Conservation (phyloP, 1,139 yeast genomes). For the Nakaseomyces nivariensis region DNA sequence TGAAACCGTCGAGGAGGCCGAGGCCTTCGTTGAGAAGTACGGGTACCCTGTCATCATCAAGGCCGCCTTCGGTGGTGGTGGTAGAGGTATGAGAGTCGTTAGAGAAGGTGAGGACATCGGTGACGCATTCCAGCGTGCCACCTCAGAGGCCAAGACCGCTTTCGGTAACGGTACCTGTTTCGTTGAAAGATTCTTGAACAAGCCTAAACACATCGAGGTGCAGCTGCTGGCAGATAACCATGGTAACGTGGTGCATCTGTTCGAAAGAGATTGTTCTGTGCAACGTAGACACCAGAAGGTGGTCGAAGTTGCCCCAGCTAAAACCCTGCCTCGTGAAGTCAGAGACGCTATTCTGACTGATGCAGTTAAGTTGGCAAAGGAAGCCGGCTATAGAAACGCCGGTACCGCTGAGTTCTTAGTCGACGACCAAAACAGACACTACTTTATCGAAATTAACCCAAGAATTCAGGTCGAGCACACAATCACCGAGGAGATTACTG, state of each 20-base stretch:
- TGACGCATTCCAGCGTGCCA: conserved; percentile 91
- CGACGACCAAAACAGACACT: conserved; percentile 88
- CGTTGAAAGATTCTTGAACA: conserved; percentile 89
- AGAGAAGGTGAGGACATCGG: conserved; percentile 88
- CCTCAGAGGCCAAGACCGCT: conserved; percentile 90
- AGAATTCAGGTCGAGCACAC: conserved; percentile 99
- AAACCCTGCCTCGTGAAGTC: conserved; percentile 68
- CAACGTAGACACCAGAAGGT: conserved; percentile 99
- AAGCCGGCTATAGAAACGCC: conserved; percentile 89
- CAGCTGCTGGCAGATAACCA: conserved; percentile 89
- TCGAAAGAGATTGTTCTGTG: conserved; percentile 97
- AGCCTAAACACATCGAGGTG: conserved; percentile 96
- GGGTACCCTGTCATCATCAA: conserved; percentile 96
- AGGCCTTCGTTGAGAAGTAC: conserved; percentile 63
- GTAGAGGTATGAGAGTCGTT: conserved; percentile 99
- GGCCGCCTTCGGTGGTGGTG: conserved; percentile 99
- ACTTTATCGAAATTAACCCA: conserved; percentile 96
- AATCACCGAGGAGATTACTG: conserved; percentile 96
- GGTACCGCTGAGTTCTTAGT: conserved; percentile 98
- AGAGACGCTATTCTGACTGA: conserved; percentile 89
- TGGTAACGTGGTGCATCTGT: conserved; percentile 91
- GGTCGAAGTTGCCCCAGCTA: conserved; percentile 97
- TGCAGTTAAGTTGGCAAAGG: conserved; percentile 83
- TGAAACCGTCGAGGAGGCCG: conserved; percentile 67
- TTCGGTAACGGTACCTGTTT: conserved; percentile 98